These are phyloP conservation scores for Rhizopogon hawkerae DNA, from an alignment of 1,284 basidiomycete genomes.

Conservation along the genomic window DNA sequence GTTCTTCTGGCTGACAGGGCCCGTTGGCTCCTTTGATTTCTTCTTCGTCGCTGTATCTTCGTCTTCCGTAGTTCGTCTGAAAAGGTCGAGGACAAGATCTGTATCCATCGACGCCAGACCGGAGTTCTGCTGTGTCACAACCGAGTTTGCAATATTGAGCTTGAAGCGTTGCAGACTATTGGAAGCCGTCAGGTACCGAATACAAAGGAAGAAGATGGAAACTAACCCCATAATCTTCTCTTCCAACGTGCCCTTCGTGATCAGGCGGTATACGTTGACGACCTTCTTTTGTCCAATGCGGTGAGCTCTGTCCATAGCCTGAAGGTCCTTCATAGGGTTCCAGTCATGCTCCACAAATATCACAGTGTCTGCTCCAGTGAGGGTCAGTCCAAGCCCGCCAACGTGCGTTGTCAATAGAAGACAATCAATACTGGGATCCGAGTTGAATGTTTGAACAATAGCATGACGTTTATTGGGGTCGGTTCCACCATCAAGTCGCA, in stretches of 20 bases:
- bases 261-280: constrained; percentile 96
- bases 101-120: constrained; percentile 95
- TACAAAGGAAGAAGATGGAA: constrained; percentile 4
- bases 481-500: constrained; percentile 91
- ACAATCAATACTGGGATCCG: constrained; percentile 96
- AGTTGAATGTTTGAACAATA: constrained; percentile 96
- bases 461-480: constrained; percentile 89
- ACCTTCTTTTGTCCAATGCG: constrained; percentile 98
- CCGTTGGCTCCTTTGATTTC: constrained; percentile 45
- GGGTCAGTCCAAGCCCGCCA: constrained; percentile 90
- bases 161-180: constrained; percentile 94
- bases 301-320: constrained; percentile 99
- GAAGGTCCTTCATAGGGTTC: constrained; percentile 99
- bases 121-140: constrained; percentile 96
- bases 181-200: constrained; percentile 11
- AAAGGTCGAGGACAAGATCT: constrained; percentile 92
- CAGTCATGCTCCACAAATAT: constrained; percentile 99
- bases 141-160: constrained; percentile 92
- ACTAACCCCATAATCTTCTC: constrained; percentile 99
- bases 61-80: constrained; percentile 74
- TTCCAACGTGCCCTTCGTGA: constrained; percentile 95
- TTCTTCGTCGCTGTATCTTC: constrained; percentile 49
- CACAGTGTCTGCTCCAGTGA: constrained; percentile 98
- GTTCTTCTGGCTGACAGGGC: constrained; percentile 64
- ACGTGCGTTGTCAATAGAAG: constrained; percentile 94